Percentiles rank a stretch among this genome's conserved stretches.
Evolutionary conservation across 371 early-diverging fungal genomes (phyloP).

Genomic region (Mucor velutinosus): DNA sequence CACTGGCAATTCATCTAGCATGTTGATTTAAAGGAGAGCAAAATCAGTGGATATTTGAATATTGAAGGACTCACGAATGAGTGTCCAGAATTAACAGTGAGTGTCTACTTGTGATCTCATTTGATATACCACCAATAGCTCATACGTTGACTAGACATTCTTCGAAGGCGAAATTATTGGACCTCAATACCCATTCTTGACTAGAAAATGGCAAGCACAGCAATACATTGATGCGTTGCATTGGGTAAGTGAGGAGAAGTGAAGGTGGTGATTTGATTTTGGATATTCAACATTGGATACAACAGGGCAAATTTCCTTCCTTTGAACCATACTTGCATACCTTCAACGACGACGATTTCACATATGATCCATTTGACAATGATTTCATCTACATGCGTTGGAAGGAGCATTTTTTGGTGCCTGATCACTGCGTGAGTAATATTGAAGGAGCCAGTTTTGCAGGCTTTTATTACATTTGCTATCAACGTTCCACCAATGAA

Average conservation of each 20-base stretch:
- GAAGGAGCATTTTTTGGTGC: constrained; percentile 96
- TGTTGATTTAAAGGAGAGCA: constrained; percentile 75
- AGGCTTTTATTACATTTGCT: constrained; percentile 95
- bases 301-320: constrained; percentile 28
- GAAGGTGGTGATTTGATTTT: neutral
- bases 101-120: neutral
- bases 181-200: constrained; percentile 74
- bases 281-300: neutral
- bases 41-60: constrained; percentile 78
- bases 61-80: constrained; percentile 82
- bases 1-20: constrained; percentile 46
- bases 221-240: constrained; percentile 74
- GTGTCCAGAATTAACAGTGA: constrained; percentile 56
- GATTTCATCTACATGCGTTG: constrained; percentile 94
- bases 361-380: constrained; percentile 61
- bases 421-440: constrained; percentile 85
- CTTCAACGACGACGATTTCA: constrained; percentile 71
- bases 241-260: constrained; percentile 63
- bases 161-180: constrained; percentile 89
- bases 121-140: neutral
- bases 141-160: constrained; percentile 55
- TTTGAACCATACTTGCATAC: constrained; percentile 57
- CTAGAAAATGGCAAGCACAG: constrained; percentile 87
- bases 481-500: constrained; percentile 70
- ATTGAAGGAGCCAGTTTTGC: constrained; percentile 93